Conservation (phyloP, 2,329 filamentous ascomycete genomes). For the Immersiporthe knoxdaviesiana region DNA sequence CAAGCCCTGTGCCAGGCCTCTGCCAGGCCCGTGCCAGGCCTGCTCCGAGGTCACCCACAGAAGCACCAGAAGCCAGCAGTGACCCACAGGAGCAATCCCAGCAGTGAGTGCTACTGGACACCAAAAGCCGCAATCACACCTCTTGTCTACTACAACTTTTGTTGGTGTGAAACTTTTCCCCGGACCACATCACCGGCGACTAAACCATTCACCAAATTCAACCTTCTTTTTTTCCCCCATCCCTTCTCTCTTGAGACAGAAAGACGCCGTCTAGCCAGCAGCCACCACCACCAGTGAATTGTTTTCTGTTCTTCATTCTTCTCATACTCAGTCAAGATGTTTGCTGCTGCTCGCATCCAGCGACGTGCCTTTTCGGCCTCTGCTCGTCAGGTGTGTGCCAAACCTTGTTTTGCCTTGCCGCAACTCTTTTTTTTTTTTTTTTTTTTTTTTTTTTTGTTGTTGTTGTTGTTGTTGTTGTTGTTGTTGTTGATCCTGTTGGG, state of each 20-base stretch:
- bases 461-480: too few relatives aligned
- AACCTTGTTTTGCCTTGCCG: conserved; percentile 12
- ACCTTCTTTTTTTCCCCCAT: not conserved
- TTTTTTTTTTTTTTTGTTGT: not conserved
- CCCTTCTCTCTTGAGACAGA: not conserved
- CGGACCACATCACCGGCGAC: not conserved
- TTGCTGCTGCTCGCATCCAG: conserved; percentile 71
- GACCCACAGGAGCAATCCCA: conserved; percentile 12
- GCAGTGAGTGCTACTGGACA: conserved; percentile 6
- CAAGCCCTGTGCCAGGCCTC: not conserved
- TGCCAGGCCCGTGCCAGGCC: conserved; percentile 2
- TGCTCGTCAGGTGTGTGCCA: conserved; percentile 68
- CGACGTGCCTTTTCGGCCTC: conserved; percentile 81
- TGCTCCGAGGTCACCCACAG: not conserved
- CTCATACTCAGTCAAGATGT: conserved; percentile 62
- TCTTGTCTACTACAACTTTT: not conserved
- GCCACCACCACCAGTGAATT: conserved; percentile 1
- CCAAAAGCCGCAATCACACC: conserved; percentile 12
- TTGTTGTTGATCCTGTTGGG: not conserved
- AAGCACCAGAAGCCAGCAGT: not conserved
- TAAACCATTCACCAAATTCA: not conserved
- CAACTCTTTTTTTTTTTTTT: not conserved
- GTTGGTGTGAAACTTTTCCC: conserved; percentile 6
- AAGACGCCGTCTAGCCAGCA: not conserved
- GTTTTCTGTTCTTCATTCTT: conserved; percentile 17